Evolutionary conservation across 768 basidiomycete species (phyloP), one percentile per base, ranked within the genome.

Genomic region (Kwoniella shandongensis): DNA sequence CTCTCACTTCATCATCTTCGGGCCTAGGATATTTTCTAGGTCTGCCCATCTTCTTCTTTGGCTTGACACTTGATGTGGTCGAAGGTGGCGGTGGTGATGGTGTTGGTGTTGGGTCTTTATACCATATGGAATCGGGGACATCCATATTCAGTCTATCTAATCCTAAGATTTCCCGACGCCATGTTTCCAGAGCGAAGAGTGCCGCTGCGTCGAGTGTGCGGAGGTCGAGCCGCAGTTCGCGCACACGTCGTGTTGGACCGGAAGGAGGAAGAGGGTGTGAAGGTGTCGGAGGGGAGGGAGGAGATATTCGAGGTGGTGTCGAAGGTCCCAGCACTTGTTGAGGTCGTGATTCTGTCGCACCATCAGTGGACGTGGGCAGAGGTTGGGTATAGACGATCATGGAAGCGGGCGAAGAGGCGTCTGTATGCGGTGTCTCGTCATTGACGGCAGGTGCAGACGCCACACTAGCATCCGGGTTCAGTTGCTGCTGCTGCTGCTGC

Each of bases 181-280:
- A 70, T 17, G 59, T 59, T 35, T 70, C 68, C 27, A 70, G 32
- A 3, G 68, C 56, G 51, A 66, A 66, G 8, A 70, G 49, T 2
- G 68, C 68, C 2, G 68, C 68, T 4, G 68, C 65, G 48, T 70
- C 68, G 3, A 70, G 44, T 3, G 62, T 63, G 2, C 68, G 51
- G 3, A 70, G 51, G 40, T 70, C 68, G n/a, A 70, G 52, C 1
- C 68, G 62, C 7, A 70, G 54, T 44, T 70, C 68, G 8, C 68
- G 59, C 1, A 70, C 48, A 7, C 61, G 65, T 8, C 65, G 59
- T 30, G 48, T 59, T 12, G 68, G 68, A 11, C 47, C 64, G 1
- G 39, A 50, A 2, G 67, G 67, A n/a, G 67, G 61, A 18, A 63
- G 26, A 12, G 54, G 44, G 25, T 68, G 61, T 3, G 35, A 26